Percentiles rank a stretch among this genome's conserved stretches.
Evolutionary conservation across 257 asterid genomes (phyloP).

Genomic region (Mitragyna speciosa): DNA sequence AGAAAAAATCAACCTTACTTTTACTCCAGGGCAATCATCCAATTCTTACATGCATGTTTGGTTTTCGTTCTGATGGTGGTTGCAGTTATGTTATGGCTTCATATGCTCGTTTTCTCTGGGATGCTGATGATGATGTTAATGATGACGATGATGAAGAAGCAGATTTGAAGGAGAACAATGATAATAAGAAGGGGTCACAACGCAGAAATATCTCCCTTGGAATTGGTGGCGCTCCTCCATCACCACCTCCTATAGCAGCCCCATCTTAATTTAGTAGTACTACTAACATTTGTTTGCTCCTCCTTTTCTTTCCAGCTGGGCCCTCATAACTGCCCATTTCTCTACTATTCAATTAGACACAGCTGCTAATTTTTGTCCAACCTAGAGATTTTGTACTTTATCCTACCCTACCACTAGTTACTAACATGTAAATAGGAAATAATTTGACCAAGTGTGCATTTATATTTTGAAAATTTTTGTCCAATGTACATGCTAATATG

Average conservation of each 20-base stretch:
- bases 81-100: slow-evolving; percentile 54
- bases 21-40: not conserved
- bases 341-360: not conserved
- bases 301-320: not conserved
- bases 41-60: not conserved
- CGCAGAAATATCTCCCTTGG: not conserved
- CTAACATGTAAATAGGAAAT: not conserved
- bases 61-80: not conserved
- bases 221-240: not conserved
- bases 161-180: not conserved
- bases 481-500: too few species aligned
- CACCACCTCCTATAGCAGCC: not conserved
- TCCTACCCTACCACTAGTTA: not conserved
- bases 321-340: not conserved
- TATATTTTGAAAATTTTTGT: not conserved
- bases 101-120: slow-evolving; percentile 66
- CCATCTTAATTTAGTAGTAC: not conserved
- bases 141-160: not conserved
- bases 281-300: too few species aligned
- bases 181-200: not conserved
- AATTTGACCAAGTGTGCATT: not conserved
- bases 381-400: not conserved
- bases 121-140: slow-evolving; percentile 41
- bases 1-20: not conserved
- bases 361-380: not conserved